Conservation (phyloP, 2,329 filamentous ascomycete species). For the Acephala macrosclerotiorum region DNA sequence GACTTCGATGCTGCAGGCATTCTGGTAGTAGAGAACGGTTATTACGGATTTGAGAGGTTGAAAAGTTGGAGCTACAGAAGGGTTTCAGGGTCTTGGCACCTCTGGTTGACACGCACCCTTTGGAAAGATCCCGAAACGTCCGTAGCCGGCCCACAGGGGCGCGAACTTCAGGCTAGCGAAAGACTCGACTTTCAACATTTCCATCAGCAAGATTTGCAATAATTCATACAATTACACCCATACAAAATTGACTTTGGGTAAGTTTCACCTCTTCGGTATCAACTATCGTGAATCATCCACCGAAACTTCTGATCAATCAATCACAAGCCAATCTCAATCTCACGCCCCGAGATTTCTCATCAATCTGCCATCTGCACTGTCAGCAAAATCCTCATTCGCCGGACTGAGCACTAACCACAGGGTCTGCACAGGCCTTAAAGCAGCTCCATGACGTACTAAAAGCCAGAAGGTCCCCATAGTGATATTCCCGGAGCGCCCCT, state of each 20-base stretch:
- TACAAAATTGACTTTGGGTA: neutral
- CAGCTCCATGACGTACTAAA: constrained; percentile 24
- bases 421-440: constrained; percentile 8
- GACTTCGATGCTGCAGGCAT: neutral
- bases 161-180: neutral
- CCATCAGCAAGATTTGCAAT: neutral
- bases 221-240: neutral
- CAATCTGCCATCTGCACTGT: constrained; percentile 19
- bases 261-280: neutral
- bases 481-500: neutral
- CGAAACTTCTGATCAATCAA: neutral
- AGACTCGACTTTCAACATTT: neutral
- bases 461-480: neutral
- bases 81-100: neutral
- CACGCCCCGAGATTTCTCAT: constrained; percentile 5
- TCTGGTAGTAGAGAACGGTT: neutral
- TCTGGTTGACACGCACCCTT: neutral
- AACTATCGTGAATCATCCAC: neutral
- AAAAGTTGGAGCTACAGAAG: no score
- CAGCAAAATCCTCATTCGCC: constrained; percentile 12
- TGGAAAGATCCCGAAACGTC: neutral
- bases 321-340: neutral
- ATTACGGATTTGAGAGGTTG: neutral
- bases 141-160: neutral
- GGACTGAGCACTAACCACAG: neutral